Evolutionary conservation across 2,329 filamentous ascomycete genomes (phyloP).

Genomic region (Colletotrichum sp.): DNA sequence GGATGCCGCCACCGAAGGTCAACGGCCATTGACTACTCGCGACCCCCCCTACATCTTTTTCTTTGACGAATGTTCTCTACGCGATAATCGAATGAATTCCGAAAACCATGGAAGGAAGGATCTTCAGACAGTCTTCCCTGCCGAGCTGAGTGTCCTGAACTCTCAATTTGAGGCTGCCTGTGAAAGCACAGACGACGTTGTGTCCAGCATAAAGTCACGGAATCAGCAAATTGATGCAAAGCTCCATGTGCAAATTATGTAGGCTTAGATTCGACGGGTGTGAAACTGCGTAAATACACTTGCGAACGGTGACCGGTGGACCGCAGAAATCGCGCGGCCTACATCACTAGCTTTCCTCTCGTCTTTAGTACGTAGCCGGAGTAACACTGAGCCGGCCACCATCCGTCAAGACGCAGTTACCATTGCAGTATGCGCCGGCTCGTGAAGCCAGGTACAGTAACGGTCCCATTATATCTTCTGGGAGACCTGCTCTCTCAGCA

Average conservation of each 20-base stretch:
- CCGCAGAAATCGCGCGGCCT: not conserved
- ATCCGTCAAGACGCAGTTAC: not conserved
- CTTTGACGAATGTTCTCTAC: rapidly evolving
- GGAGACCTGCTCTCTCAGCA: not conserved
- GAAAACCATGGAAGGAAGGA: rapidly evolving
- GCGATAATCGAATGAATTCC: too few species aligned
- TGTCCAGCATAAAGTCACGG: too few species aligned
- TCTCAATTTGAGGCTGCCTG: too few species aligned
- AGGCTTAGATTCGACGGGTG: too few species aligned
- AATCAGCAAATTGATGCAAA: too few species aligned
- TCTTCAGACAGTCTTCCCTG: rapidly evolving
- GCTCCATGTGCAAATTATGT: too few species aligned
- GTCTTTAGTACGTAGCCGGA: not conserved
- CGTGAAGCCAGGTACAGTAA: not conserved
- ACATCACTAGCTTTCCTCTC: not conserved
- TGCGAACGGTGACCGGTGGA: too few species aligned
- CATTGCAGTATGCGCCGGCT: not conserved
- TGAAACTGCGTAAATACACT: too few species aligned
- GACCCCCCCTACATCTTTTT: not conserved
- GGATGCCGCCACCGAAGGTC: not conserved
- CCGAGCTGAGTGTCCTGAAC: not conserved
- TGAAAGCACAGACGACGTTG: too few species aligned
- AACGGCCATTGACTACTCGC: not conserved
- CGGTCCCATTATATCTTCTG: not conserved
- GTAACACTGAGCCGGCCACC: not conserved